Base-by-base conservation (phyloP, 2,329 filamentous ascomycete species). In the Polytolypa hystricis region DNA sequence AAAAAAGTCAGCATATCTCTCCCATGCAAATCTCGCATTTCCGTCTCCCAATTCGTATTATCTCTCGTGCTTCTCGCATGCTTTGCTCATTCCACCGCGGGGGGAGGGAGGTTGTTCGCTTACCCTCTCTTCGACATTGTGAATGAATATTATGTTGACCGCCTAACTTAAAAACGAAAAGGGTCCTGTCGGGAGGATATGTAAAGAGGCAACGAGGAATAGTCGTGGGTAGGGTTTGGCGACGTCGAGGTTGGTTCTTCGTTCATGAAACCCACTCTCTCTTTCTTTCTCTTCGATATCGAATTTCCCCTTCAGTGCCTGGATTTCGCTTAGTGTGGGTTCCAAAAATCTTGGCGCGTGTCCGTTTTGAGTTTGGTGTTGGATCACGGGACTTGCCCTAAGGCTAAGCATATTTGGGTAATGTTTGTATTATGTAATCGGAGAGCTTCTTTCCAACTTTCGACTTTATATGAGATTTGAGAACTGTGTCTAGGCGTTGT, bases 61-160 rank as follows among this genome's bases (percentile, higher is more conserved):
- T 20, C 12, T 23, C 12, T 25, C 15, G 25, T 12, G 10, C 4
- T 30, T n/a, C 11, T 25, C 25, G n/a, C n/a, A n/a, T n/a, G n/a
- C n/a, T n/a, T n/a, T n/a, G n/a, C n/a, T n/a, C n/a, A n/a, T 12
- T 12, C 12, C 28, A 30, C 14, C n/a, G 28, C 28, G 28, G 7
- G 21, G 16, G 28, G 7, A 12, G 28, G 11, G 23, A 45, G 39
- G 43, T 35, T 37, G 15, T 17, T 16, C 23, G 45, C 64, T 60
- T 58, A 68, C 65, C 65, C 64, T 64, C 64, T 62, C 51, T 64
- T 65, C 59, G 65, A 67, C 65, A 69, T 69, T 50, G 60, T 66
- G 61, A 50, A 55, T 56, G 49, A 51, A 50, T 59, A 55, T 65
- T 52, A 54, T 53, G 47, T 50, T 53, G 46, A 51, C 50, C 49